Evolutionary conservation across 2,329 filamentous ascomycete species (phyloP).

Genomic region (Xylaria sp.): DNA sequence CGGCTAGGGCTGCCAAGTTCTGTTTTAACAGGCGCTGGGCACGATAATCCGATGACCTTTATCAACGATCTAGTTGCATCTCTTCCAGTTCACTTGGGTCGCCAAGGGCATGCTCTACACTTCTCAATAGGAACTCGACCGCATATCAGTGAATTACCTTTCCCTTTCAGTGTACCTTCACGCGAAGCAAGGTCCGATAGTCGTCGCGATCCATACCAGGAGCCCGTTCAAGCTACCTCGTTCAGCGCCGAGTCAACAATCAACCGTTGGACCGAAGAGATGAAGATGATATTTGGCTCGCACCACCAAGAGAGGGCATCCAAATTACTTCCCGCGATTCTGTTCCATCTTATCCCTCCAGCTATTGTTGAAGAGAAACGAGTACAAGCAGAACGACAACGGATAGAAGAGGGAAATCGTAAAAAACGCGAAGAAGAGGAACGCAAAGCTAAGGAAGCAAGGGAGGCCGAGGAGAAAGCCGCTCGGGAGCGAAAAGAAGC

Average conservation of each 20-base stretch:
- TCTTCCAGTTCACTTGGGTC: conserved; percentile 58
- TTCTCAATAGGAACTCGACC: conserved; percentile 67
- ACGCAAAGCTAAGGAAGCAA: conserved; percentile 73
- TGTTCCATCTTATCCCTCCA: conserved; percentile 80
- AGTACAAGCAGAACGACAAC: conserved; percentile 63
- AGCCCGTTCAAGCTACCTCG: conserved; percentile 78
- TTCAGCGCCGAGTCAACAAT: conserved; percentile 79
- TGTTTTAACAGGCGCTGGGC: conserved; percentile 55
- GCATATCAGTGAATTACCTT: conserved; percentile 63
- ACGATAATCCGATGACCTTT: conserved; percentile 65
- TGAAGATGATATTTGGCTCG: conserved; percentile 82
- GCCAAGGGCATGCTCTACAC: conserved; percentile 65
- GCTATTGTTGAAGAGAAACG: conserved; percentile 85
- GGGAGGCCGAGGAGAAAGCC: conserved; percentile 75
- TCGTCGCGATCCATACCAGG: conserved; percentile 63
- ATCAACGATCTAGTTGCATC: conserved; percentile 68
- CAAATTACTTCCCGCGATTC: conserved; percentile 74
- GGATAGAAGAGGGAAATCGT: conserved; percentile 68
- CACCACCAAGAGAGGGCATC: conserved; percentile 75
- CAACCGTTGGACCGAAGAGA: conserved; percentile 88
- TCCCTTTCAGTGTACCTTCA: conserved; percentile 47
- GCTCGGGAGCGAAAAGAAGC: conserved; percentile 75
- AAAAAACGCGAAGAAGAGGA: conserved; percentile 74
- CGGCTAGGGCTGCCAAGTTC: conserved; percentile 62
- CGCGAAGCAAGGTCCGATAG: conserved; percentile 60